phyloP scores from a whole-genome alignment of 1,284 basidiomycete species.

The Fomitopsis palustris region DNA sequence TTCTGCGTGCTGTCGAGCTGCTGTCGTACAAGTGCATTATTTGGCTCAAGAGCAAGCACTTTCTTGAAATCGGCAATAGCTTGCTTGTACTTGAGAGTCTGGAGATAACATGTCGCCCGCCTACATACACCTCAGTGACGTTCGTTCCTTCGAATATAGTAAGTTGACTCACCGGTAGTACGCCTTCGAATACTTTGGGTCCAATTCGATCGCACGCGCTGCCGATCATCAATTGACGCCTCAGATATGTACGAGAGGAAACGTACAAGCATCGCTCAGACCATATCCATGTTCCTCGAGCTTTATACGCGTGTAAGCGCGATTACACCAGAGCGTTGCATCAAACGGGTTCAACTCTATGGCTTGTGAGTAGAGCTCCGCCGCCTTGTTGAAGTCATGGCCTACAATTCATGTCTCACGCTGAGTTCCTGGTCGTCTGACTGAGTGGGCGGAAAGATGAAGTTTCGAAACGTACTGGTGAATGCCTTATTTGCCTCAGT shows the following conservation, averaged over 20 bases:
- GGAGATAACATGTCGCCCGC: constrained; percentile 89
- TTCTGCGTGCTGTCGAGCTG: constrained; percentile 91
- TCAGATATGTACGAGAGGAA: background rate
- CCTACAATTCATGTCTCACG: constrained; percentile 28
- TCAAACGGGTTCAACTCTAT: constrained; percentile 79
- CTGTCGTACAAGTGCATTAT: constrained; percentile 75
- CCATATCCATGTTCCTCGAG: constrained; percentile 84
- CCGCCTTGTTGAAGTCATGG: constrained; percentile 61
- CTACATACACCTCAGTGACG: constrained; percentile 35
- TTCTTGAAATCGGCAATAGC: constrained; percentile 88
- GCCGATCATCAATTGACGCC: background rate
- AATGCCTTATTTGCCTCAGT: constrained; percentile 87
- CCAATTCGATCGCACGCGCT: constrained; percentile 87
- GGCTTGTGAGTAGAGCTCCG: constrained; percentile 73
- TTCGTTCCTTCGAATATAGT: constrained; percentile 1
- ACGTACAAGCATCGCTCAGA: constrained; percentile 66
- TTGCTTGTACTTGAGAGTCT: constrained; percentile 81
- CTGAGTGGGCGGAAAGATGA: background rate
- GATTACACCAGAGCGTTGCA: constrained; percentile 77
- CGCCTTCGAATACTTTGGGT: constrained; percentile 90
- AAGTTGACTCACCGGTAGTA: constrained; percentile 64
- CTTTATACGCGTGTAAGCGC: constrained; percentile 75
- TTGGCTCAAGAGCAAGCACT: constrained; percentile 84
- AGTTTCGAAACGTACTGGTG: constrained; percentile 44
- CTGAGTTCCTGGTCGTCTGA: constrained; percentile 1